Conservation (phyloP, 116 monocot genomes). For the Dioscorea cayenensis region DNA sequence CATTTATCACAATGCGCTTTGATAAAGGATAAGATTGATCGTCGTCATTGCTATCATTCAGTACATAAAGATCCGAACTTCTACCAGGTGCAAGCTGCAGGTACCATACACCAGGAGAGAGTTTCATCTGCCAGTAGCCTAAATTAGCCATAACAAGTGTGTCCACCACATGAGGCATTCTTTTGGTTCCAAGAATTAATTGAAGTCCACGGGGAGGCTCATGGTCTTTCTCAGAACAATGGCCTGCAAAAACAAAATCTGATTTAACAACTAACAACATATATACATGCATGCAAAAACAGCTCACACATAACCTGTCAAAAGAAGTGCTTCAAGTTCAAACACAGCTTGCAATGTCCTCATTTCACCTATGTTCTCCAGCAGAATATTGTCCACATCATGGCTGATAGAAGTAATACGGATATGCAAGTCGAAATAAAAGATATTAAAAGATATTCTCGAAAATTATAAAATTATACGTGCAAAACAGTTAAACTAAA, state of each 20-base stretch:
- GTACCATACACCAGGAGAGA: conserved; percentile 88
- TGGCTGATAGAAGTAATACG: conserved; percentile 37
- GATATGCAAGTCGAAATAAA: neutral
- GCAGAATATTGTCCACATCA: conserved; percentile 92
- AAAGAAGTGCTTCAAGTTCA: conserved; percentile 95
- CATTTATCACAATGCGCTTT: conserved; percentile 68
- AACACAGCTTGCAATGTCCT: conserved; percentile 90
- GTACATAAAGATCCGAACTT: conserved; percentile 77
- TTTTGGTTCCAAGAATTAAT: conserved; percentile 80
- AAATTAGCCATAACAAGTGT: conserved; percentile 98
- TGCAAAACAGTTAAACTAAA: no score
- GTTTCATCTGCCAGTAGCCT: conserved; percentile 99
- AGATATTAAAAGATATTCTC: neutral
- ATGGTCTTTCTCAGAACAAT: conserved; percentile 89
- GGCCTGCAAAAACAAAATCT: conserved; percentile 37
- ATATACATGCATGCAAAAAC: neutral
- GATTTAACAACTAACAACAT: neutral
- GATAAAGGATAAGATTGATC: conserved; percentile 22
- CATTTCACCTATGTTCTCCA: conserved; percentile 80
- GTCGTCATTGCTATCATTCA: conserved; percentile 43
- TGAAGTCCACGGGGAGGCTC: conserved; percentile 98
- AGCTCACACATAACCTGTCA: conserved; percentile 48
- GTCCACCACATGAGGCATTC: conserved; percentile 75
- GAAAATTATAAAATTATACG: no score
- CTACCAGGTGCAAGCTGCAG: conserved; percentile 90